Conservation (phyloP, 225 moss, liverwort and hornwort genomes). For the Sphagnum contortum region DNA sequence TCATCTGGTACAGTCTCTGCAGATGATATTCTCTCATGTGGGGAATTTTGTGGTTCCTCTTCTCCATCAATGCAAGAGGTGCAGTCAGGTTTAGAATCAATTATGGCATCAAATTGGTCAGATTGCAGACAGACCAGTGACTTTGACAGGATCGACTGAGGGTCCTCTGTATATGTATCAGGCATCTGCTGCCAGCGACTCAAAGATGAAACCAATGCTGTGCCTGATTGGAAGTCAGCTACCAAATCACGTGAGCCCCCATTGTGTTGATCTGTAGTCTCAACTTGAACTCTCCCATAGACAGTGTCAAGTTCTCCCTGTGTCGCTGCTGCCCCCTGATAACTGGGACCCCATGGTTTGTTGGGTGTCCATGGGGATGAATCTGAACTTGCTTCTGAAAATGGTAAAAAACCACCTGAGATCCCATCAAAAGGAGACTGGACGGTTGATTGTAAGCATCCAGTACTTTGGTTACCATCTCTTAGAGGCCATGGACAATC, state of each 20-base stretch:
- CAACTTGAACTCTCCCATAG: conserved; percentile 34
- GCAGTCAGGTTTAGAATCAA: background rate
- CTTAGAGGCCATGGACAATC: background rate
- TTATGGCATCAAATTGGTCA: conserved; percentile 6
- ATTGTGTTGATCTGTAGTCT: too few species aligned
- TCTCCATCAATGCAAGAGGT: too few species aligned
- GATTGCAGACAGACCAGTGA: conserved; percentile 3
- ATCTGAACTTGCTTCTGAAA: background rate
- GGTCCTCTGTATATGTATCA: conserved; percentile 6
- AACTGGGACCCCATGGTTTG: conserved; percentile 8
- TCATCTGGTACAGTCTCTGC: too few species aligned
- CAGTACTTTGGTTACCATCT: conserved; percentile 10
- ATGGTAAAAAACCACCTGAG: conserved; percentile 3
- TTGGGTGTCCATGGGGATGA: background rate
- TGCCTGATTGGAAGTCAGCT: background rate
- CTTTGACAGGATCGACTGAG: background rate
- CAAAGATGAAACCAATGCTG: too few species aligned
- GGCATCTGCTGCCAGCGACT: conserved; percentile 11
- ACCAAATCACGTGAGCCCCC: conserved; percentile 3
- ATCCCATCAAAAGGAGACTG: background rate
- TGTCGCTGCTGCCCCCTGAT: conserved; percentile 4
- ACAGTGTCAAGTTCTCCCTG: conserved; percentile 18
- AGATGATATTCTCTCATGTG: background rate
- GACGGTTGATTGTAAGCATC: background rate
- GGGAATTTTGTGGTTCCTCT: too few species aligned